Conservation (phyloP, 2,329 filamentous ascomycete genomes). For the Trichoderma koningiopsis region DNA sequence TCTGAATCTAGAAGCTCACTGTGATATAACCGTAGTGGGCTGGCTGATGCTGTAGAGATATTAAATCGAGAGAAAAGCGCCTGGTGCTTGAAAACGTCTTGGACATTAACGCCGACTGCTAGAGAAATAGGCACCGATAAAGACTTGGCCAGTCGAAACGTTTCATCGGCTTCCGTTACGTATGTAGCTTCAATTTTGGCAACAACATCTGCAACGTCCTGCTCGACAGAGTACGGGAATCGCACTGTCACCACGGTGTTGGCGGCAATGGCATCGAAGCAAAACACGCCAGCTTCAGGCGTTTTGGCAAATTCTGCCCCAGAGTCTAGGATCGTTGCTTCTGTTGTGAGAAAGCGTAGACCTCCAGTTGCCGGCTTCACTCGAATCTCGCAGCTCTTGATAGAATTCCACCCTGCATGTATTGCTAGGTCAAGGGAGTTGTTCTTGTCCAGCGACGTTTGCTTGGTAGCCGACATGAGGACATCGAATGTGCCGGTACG, state of each 20-base stretch:
- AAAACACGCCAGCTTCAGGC: constrained; percentile 57
- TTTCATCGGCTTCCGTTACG: constrained; percentile 62
- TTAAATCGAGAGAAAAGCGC: constrained; percentile 87
- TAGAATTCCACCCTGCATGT: constrained; percentile 72
- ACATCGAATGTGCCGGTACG: constrained; percentile 68
- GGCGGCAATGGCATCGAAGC: constrained; percentile 50
- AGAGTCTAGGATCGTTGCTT: constrained; percentile 54
- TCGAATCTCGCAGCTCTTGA: constrained; percentile 60
- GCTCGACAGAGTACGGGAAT: constrained; percentile 83
- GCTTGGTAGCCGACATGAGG: constrained; percentile 64
- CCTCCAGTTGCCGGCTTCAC: constrained; percentile 67
- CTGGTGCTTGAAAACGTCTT: constrained; percentile 87
- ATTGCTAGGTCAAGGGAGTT: constrained; percentile 76
- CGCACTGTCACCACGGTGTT: constrained; percentile 58
- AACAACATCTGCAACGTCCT: constrained; percentile 69
- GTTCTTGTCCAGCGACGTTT: constrained; percentile 77
- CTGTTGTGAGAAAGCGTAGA: constrained; percentile 62
- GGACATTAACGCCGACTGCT: constrained; percentile 91
- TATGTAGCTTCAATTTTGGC: constrained; percentile 78
- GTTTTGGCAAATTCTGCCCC: constrained; percentile 49
- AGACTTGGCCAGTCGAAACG: constrained; percentile 41
- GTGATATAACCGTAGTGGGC: constrained; percentile 72
- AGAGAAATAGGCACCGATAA: constrained; percentile 74
- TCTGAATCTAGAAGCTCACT: constrained; percentile 70
- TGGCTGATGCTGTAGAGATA: constrained; percentile 75